Conservation (phyloP, 2,329 filamentous ascomycete genomes). For the Ceratocystis albifundus region DNA sequence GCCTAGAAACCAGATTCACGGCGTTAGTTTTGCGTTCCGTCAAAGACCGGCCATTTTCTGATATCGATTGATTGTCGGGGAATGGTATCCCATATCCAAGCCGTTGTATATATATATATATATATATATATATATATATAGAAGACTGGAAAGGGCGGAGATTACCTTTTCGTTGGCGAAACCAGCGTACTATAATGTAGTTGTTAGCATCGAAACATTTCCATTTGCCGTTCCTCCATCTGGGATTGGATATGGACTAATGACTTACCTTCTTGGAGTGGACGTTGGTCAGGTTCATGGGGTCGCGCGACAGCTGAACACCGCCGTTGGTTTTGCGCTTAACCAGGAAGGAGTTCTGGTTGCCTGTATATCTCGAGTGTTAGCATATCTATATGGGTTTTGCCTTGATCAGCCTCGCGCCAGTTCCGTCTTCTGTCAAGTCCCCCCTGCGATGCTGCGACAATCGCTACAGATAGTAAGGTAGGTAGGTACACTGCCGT, state of each 20-base stretch:
- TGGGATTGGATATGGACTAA: neutral
- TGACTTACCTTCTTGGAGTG: constrained; percentile 72
- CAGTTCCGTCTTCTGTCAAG: neutral
- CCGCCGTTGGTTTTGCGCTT: constrained; percentile 74
- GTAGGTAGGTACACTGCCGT: neutral
- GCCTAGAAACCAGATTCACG: constrained; percentile 43
- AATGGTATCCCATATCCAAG: neutral
- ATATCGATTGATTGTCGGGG: neutral
- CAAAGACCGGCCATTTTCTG: neutral
- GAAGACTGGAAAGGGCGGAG: neutral
- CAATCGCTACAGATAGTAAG: too few species aligned
- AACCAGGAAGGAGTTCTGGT: constrained; percentile 81
- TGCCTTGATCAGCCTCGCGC: neutral
- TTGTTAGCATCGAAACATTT: constrained; percentile 30
- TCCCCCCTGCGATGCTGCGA: neutral
- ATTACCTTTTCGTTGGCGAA: constrained; percentile 83
- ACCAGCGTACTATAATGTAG: constrained; percentile 59
- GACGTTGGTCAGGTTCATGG: constrained; percentile 84
- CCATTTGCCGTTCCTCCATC: neutral
- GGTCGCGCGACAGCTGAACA: constrained; percentile 85
- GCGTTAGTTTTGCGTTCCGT: constrained; percentile 15
- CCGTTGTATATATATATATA: too few species aligned
- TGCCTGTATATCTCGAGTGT: constrained; percentile 43
- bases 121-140: too few species aligned
- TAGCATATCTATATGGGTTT: constrained; percentile 16